Percentiles rank a stretch among this genome's conserved stretches.
phyloP scores from a whole-genome alignment of 2,329 filamentous ascomycete genomes.

The Dothidotthia symphoricarpi region DNA sequence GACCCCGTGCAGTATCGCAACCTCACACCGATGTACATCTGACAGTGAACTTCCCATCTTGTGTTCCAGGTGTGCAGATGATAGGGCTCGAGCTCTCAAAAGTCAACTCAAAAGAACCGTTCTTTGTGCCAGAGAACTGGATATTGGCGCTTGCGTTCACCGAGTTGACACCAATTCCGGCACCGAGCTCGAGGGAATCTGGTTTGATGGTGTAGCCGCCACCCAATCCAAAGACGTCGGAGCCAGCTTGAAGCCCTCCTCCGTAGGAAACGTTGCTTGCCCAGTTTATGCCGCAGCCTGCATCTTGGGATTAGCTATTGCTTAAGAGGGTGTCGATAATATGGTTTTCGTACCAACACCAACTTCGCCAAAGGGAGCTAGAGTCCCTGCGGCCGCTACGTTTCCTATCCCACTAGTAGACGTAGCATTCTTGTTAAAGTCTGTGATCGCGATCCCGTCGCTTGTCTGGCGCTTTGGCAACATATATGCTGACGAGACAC shows the following conservation, averaged over 20 bases:
- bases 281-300: too few relatives aligned
- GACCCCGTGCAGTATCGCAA: too few relatives aligned
- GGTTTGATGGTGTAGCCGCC: slow-evolving; percentile 11
- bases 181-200: slow-evolving; percentile 1
- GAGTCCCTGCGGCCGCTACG: slow-evolving; percentile 8
- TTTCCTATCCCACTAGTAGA: slow-evolving; percentile 8
- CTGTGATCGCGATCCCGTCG: slow-evolving; percentile 3
- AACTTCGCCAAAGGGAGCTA: slow-evolving; percentile 11
- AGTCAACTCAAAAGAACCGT: slow-evolving; percentile 7
- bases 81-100: slow-evolving; percentile 5
- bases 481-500: too few relatives aligned
- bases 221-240: slow-evolving; percentile 8
- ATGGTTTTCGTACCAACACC: slow-evolving; percentile 1
- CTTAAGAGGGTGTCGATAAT: not conserved
- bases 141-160: slow-evolving; percentile 8
- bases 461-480: not conserved
- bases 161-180: slow-evolving; percentile 10
- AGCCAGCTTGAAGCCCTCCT: slow-evolving; percentile 13
- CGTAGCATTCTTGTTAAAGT: slow-evolving; percentile 7
- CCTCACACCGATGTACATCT: slow-evolving; percentile 4
- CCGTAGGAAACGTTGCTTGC: not conserved
- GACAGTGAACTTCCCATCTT: slow-evolving; percentile 3
- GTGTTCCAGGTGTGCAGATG: slow-evolving; percentile 4
- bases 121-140: slow-evolving; percentile 7
- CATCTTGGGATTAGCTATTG: too few relatives aligned